A percentile compares a stretch with the other conserved stretches of the same genome.
phyloP scores from a whole-genome alignment of 1,139 yeast genomes.

The Nadsonia commutata region DNA sequence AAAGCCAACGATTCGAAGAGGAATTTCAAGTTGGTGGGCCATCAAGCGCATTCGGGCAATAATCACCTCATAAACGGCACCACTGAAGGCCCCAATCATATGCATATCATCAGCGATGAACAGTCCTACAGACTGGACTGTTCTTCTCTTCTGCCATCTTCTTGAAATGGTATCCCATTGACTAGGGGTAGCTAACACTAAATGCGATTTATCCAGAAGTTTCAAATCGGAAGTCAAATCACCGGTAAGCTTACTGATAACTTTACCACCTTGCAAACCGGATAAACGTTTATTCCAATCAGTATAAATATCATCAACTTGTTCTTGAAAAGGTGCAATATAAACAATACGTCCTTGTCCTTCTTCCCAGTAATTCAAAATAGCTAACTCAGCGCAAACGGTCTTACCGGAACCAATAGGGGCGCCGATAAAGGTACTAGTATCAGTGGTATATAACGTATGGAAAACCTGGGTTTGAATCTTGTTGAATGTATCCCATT shows the following conservation, averaged over 20 bases:
- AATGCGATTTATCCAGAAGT: conserved; percentile 41
- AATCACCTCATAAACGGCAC: conserved; percentile 52
- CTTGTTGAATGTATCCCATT: conserved; percentile 44
- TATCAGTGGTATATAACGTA: conserved; percentile 42
- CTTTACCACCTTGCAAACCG: conserved; percentile 20
- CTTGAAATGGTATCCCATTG: conserved; percentile 63
- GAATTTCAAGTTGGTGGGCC: conserved; percentile 41
- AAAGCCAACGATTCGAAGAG: conserved; percentile 48
- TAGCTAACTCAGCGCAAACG: conserved; percentile 54
- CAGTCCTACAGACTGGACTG: conserved; percentile 52
- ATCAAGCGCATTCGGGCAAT: conserved; percentile 62
- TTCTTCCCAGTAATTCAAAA: conserved; percentile 53
- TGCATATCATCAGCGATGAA: conserved; percentile 72
- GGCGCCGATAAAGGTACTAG: conserved; percentile 50
- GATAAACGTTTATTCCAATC: conserved; percentile 40
- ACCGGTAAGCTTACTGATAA: conserved; percentile 45
- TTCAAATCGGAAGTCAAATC: conserved; percentile 43
- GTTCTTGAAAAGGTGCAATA: conserved; percentile 44
- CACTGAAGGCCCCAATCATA: conserved; percentile 39
- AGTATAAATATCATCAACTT: conserved; percentile 32
- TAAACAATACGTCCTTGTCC: conserved; percentile 47
- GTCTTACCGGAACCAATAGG: conserved; percentile 71
- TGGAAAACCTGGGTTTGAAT: conserved; percentile 62
- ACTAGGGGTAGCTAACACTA: conserved; percentile 64
- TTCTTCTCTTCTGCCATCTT: conserved; percentile 54